Percentiles rank a stretch among this genome's conserved stretches.
Conservation (phyloP, 345 rosid genomes). For the Dovyalis caffra region DNA sequence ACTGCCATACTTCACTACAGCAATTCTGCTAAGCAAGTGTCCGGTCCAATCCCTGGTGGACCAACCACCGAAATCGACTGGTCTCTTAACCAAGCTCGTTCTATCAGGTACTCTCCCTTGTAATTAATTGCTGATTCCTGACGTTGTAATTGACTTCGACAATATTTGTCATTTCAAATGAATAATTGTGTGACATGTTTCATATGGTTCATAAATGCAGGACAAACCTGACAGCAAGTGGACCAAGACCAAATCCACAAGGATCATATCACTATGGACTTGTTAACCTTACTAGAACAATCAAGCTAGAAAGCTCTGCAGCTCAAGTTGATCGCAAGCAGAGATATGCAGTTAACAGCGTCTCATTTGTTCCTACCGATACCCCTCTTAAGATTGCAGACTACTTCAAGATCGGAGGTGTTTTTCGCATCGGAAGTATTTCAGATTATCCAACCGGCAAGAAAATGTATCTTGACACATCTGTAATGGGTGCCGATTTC, state of each 20-base stretch:
- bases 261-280: constrained; percentile 90
- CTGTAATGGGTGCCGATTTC: constrained; percentile 71
- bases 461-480: constrained; percentile 51
- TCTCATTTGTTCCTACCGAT: constrained; percentile 64
- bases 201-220: constrained; percentile 28
- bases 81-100: constrained; percentile 79
- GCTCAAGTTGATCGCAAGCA: constrained; percentile 58
- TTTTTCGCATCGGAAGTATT: constrained; percentile 64
- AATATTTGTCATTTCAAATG: neutral
- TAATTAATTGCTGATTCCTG: neutral
- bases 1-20: constrained; percentile 62
- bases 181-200: no score
- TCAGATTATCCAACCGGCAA: constrained; percentile 42
- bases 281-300: constrained; percentile 54
- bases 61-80: constrained; percentile 51
- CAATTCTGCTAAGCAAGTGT: constrained; percentile 42
- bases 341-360: constrained; percentile 74
- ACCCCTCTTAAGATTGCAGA: constrained; percentile 89
- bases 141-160: neutral
- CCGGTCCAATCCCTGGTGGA: constrained; percentile 48
- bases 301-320: constrained; percentile 63
- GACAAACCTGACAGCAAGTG: constrained; percentile 86
- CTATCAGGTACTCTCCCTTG: constrained; percentile 46
- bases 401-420: constrained; percentile 68
- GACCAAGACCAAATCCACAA: constrained; percentile 96